These are phyloP conservation scores for Knoxdaviesia capensis DNA, from an alignment of 2,329 filamentous ascomycete genomes.

Conservation along the genomic window DNA sequence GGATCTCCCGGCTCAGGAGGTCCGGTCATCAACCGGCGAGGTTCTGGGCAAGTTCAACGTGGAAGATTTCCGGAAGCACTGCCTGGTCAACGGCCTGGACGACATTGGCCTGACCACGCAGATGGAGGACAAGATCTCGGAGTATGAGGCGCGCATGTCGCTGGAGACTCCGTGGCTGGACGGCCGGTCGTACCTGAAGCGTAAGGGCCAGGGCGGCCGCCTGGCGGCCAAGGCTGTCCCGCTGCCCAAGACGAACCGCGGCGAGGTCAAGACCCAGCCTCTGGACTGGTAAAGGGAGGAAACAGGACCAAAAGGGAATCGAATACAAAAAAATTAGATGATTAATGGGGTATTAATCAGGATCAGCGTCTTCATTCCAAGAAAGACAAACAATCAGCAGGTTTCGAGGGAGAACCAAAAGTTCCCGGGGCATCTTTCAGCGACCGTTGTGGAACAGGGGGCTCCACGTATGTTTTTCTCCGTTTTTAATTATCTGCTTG, in stretches of 20 bases:
- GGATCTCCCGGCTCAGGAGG: constrained; percentile 66
- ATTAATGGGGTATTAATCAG: no score
- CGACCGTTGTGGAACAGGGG: no score
- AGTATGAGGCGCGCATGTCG: constrained; percentile 62
- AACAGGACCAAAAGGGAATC: no score
- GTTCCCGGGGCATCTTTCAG: no score
- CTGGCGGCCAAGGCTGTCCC: constrained; percentile 40
- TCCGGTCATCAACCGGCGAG: constrained; percentile 57
- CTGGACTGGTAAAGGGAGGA: constrained; percentile 53
- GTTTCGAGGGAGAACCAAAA: no score
- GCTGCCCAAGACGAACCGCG: constrained; percentile 75
- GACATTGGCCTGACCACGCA: constrained; percentile 93
- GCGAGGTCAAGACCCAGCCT: constrained; percentile 66
- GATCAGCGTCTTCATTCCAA: no score
- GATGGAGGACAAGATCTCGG: constrained; percentile 69
- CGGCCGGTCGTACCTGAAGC: constrained; percentile 59
- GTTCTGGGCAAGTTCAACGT: constrained; percentile 66
- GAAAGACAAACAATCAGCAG: no score
- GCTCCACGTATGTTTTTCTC: no score
- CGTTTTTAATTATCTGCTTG: no score
- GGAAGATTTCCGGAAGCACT: constrained; percentile 88
- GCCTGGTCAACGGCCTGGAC: constrained; percentile 78
- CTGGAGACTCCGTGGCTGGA: constrained; percentile 78
- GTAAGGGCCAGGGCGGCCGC: constrained; percentile 31
- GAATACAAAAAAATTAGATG: no score